Evolutionary conservation across 768 basidiomycete genomes (phyloP).

Genomic region (Tephrocybe sp.): DNA sequence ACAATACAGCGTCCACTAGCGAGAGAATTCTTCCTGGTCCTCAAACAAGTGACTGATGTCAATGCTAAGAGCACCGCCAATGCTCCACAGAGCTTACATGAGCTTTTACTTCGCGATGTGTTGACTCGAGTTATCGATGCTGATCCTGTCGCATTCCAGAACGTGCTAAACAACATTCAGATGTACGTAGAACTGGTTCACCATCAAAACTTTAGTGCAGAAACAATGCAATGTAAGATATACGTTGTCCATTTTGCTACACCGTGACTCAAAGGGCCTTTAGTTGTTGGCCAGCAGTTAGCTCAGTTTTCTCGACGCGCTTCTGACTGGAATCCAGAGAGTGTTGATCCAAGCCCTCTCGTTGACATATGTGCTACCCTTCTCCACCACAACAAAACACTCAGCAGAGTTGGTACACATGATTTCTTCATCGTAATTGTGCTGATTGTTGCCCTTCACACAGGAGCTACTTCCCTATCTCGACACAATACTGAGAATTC

Average conservation of each 20-base stretch:
- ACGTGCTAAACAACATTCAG: conserved; percentile 55
- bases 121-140: conserved; percentile 46
- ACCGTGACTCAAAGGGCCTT: neutral
- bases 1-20: conserved; percentile 41
- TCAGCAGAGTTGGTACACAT: conserved; percentile 44
- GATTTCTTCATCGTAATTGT: neutral
- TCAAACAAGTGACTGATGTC: conserved; percentile 44
- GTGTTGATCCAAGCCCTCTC: conserved; percentile 56
- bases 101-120: conserved; percentile 56
- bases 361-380: conserved; percentile 49
- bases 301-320: conserved; percentile 52
- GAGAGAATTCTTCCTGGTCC: conserved; percentile 48
- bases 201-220: conserved; percentile 46
- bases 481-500: conserved; percentile 60
- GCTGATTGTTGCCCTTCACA: neutral
- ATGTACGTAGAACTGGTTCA: conserved; percentile 58
- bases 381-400: conserved; percentile 57
- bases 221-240: conserved; percentile 55
- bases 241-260: neutral
- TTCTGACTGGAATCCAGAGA: conserved; percentile 49
- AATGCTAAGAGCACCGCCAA: conserved; percentile 30
- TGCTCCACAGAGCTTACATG: conserved; percentile 35
- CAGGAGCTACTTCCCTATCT: conserved; percentile 58
- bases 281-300: conserved; percentile 59
- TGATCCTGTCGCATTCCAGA: conserved; percentile 48